Base-by-base conservation (phyloP, 371 early-diverging fungal genomes). In the Mortierella sp. region DNA sequence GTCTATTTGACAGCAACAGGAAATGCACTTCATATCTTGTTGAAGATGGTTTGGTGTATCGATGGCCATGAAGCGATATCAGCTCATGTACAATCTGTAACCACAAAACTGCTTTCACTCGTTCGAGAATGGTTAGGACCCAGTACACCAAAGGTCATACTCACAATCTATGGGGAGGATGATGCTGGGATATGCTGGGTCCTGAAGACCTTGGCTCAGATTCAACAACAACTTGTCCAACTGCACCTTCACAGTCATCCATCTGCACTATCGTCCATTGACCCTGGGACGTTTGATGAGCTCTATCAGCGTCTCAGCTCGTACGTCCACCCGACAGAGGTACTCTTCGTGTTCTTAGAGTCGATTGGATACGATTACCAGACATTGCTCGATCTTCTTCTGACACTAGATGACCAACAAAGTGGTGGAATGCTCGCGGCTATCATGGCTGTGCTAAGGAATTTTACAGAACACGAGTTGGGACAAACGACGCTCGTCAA, bases 181-280 rank as follows among this genome's bases (percentile, higher is more conserved):
- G 76, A 76, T 30, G 62, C 76, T 7, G 68, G 61, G 8, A 10
- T 76, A 0, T 64, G 65, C 1, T 69, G 76, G 76, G 45, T 69
- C 27, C 46, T 76, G 51, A 60, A 34, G 45, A 54, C 58, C 31
- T 43, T 67, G 41, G 47, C 57, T 2, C 31, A 30, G 45, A 63
- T 73, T 23, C 63, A 73, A 12, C 68, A 56, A 13, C 50, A 28
- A 19, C 14, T 66, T 21, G 39, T 42, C 18, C 19, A 57, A 0
- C 45, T 69, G 3, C 45, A 3, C 31, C 2, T 28, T 14, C 30
- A 54, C 42, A 28, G 28, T 27, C 56, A 34, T 3, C 18, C 21
- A 23, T 18, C 2, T 14, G 7, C 28, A 6, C n/a, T 34, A 34
- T 23, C 42, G 24, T 12, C 24, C 2, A 28, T 21, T 10, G 24